Percentiles rank a stretch among this genome's conserved stretches.
phyloP scores from a whole-genome alignment of 2,329 filamentous ascomycete genomes.

The Cladosporium sp. region DNA sequence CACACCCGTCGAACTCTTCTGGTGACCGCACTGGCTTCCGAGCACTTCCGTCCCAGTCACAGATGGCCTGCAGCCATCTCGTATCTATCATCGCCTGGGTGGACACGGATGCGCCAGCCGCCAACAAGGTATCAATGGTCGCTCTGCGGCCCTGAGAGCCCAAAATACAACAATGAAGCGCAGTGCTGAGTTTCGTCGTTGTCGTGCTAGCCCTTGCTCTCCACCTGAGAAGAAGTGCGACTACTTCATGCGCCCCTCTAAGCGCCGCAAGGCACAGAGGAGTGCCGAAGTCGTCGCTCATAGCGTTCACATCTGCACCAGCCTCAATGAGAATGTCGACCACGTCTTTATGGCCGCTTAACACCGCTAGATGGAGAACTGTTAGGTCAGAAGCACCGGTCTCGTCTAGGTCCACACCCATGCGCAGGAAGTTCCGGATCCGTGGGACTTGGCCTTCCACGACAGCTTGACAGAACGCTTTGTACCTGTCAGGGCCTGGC shows the following conservation, averaged over 20 bases:
- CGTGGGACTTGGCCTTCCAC: conserved; percentile 20
- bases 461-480: conserved; percentile 10
- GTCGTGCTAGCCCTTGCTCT: neutral
- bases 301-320: conserved; percentile 18
- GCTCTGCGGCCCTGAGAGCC: neutral
- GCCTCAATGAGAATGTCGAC: neutral
- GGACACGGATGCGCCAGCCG: neutral
- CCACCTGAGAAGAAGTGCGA: conserved; percentile 1
- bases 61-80: neutral
- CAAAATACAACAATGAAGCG: neutral
- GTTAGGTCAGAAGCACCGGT: conserved; percentile 12
- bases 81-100: neutral
- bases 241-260: conserved; percentile 9
- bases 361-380: conserved; percentile 20
- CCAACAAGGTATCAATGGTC: neutral
- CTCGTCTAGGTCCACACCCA: conserved; percentile 9
- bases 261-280: conserved; percentile 20
- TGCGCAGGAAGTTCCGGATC: conserved; percentile 11
- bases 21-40: neutral
- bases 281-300: conserved; percentile 17
- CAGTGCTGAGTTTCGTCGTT: neutral
- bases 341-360: conserved; percentile 20
- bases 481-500: neutral
- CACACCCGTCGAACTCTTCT: neutral
- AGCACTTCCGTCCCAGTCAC: neutral